Evolutionary conservation across 306 rosid species (phyloP), one percentile per base, ranked within the genome.

Genomic region (Quercus robur): DNA sequence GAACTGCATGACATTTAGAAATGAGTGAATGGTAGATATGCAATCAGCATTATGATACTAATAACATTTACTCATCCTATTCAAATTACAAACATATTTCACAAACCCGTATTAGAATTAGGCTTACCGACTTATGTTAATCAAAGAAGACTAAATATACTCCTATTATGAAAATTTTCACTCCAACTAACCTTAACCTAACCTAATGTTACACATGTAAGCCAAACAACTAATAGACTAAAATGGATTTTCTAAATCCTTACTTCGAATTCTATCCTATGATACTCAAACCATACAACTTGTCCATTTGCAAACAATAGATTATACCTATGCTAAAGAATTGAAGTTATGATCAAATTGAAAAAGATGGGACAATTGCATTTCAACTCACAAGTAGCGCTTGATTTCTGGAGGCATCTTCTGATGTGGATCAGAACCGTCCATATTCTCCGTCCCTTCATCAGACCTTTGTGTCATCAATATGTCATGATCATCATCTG

Each of bases 391-490:
- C 99, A 73, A 96, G 77, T 91, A 93, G 80, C 97, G 98, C 84
- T 84, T 93, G 79, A 96, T 96, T 86, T 90, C 98, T 4, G 97
- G 86, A 81, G 98, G 98, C 98, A 94, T 94, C 87, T 82, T 91
- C 83, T 96, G 99, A 83, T 44, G 88, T 4, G 98, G 98, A 78
- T 96, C 98, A 0, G 90, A 74, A 79, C 87, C 89, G 70, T 96
- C 98, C 64, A 80, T 62, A 73, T 88, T 90, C 70, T 91, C 98
- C 0, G 85, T 85, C 56, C 89, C 98, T 74, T 96, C 97, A 15
- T 93, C 99, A 44, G 97, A 88, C 83, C 99, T 90, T 76, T 96
- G 97, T 4, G 97, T 93, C 98, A 96, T 93, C 86, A 91, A 76
- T 77, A 96, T 93, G 85, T 96, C 99, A 75, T 96, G 98, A 61